Conservation (phyloP, 352 stramenopile genomes). For the Blastocystis sp. region DNA sequence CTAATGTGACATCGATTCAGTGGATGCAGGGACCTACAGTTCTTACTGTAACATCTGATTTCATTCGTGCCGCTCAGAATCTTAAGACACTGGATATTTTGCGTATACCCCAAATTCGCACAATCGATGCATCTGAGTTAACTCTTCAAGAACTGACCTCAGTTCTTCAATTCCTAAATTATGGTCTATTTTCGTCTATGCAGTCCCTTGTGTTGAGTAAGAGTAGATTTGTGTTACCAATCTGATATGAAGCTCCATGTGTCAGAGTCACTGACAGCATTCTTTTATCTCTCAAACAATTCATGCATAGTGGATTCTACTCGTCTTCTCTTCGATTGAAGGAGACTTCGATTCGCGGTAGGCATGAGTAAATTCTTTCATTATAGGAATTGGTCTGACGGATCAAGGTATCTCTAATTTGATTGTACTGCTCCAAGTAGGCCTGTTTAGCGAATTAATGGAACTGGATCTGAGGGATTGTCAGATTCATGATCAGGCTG, state of each 20-base stretch:
- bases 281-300: not conserved
- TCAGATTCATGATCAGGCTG: not conserved
- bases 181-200: not conserved
- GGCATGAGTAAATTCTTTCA: not conserved
- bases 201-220: not conserved
- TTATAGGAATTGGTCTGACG: not conserved
- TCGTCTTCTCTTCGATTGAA: not conserved
- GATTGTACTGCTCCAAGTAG: not conserved
- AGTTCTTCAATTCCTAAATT: not conserved
- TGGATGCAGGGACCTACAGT: not conserved
- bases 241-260: not conserved
- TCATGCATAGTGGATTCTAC: slow-evolving; percentile 5
- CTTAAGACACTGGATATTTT: not conserved
- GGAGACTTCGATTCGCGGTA: not conserved
- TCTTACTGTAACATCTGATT: not conserved
- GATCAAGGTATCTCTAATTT: not conserved
- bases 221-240: not conserved
- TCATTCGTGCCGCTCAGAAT: not conserved
- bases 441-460: not conserved
- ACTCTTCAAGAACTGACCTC: no score
- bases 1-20: not conserved
- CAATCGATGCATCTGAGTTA: not conserved
- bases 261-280: not conserved
- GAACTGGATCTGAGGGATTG: not conserved
- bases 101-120: not conserved